Evolutionary conservation across 2,329 filamentous ascomycete genomes (phyloP).

Genomic region (Madurella mycetomatis): DNA sequence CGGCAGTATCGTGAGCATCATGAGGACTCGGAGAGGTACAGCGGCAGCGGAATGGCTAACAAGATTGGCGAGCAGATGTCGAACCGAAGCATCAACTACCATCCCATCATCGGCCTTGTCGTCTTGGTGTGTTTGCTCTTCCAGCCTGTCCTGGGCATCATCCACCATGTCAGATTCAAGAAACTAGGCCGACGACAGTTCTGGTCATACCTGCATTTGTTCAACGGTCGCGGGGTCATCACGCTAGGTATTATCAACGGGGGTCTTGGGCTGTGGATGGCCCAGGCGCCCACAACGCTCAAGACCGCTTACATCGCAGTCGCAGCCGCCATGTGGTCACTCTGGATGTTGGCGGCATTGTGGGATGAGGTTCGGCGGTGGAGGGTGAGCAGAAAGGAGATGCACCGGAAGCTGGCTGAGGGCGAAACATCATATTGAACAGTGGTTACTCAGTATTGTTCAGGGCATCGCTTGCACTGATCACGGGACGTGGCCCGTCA

Average conservation of each 20-base stretch:
- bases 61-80: constrained; percentile 27
- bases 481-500: too few relatives aligned
- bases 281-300: constrained; percentile 5
- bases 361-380: constrained; percentile 16
- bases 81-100: constrained; percentile 33
- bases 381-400: not conserved
- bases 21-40: not conserved
- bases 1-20: constrained; percentile 28
- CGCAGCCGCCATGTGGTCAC: constrained; percentile 16
- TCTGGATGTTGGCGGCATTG: constrained; percentile 19
- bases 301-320: constrained; percentile 20
- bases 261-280: constrained; percentile 36
- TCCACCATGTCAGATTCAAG: constrained; percentile 44
- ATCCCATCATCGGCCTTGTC: constrained; percentile 45
- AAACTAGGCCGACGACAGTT: constrained; percentile 33
- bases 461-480: too few relatives aligned
- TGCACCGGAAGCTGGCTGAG: constrained; percentile 1
- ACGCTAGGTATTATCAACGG: constrained; percentile 43
- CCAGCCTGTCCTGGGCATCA: constrained; percentile 40
- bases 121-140: constrained; percentile 37
- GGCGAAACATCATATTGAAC: not conserved
- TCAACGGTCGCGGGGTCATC: constrained; percentile 39
- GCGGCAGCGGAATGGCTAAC: not conserved
- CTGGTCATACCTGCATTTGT: constrained; percentile 42
- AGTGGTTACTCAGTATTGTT: too few relatives aligned